Evolutionary conservation across 2,329 filamentous ascomycete genomes (phyloP).

Genomic region (Fusarium citri): DNA sequence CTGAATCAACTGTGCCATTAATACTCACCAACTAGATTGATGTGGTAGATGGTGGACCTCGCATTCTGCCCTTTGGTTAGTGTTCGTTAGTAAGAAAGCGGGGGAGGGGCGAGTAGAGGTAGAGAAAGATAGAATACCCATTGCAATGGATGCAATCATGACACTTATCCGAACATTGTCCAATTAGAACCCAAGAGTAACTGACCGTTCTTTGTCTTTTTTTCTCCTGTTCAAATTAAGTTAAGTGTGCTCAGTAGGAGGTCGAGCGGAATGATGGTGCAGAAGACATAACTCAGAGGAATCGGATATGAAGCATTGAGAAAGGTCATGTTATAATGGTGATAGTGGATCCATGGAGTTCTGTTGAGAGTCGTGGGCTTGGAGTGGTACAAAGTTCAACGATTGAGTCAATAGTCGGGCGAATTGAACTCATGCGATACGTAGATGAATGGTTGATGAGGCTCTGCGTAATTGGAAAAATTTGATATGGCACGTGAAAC

Average conservation of each 20-base stretch:
- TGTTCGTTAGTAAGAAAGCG: conserved; percentile 31
- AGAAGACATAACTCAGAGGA: conserved; percentile 1
- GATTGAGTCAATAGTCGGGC: neutral
- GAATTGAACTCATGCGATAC: neutral
- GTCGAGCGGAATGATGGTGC: neutral
- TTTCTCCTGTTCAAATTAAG: conserved; percentile 5
- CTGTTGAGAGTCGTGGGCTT: conserved; percentile 12
- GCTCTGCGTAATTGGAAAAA: conserved; percentile 27
- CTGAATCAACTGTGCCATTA: conserved; percentile 10
- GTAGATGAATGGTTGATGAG: conserved; percentile 21
- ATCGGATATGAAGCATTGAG: conserved; percentile 20
- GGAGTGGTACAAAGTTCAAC: neutral
- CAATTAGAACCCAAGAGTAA: conserved; percentile 17
- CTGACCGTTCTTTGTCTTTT: conserved; percentile 17
- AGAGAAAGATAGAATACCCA: conserved; percentile 17
- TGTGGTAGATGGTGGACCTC: conserved; percentile 38
- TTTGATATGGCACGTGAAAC: conserved; percentile 30
- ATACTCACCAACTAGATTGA: conserved; percentile 24
- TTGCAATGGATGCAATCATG: conserved; percentile 34
- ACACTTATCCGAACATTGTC: conserved; percentile 13
- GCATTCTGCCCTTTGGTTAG: conserved; percentile 23
- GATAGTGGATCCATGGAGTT: conserved; percentile 37
- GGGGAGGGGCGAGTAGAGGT: conserved; percentile 39
- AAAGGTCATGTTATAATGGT: conserved; percentile 16
- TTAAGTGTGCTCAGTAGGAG: neutral